phyloP scores from a whole-genome alignment of 2,329 filamentous ascomycete species.

The Trichoderma pleuroti region DNA sequence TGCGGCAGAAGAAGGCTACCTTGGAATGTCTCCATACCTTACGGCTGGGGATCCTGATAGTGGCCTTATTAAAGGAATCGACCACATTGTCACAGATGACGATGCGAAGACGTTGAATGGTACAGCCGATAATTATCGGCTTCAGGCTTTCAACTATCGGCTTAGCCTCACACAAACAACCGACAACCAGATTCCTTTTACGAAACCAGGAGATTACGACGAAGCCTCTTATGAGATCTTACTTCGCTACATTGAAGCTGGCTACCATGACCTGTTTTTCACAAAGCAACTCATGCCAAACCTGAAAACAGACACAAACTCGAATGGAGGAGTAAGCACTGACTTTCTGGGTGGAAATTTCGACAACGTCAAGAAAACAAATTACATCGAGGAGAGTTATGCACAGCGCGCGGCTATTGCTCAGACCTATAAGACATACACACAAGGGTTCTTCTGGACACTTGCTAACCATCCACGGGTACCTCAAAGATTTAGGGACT shows the following conservation, averaged over 20 bases:
- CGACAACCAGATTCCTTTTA: constrained; percentile 17
- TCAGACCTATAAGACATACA: constrained; percentile 21
- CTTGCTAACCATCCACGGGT: constrained; percentile 22
- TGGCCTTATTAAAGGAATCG: constrained; percentile 23
- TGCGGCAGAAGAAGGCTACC: neutral
- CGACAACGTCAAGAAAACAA: constrained; percentile 15
- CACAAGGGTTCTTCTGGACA: constrained; percentile 23
- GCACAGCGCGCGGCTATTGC: constrained; percentile 19
- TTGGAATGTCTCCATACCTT: constrained; percentile 24
- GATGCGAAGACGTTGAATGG: neutral
- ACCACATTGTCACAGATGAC: constrained; percentile 13
- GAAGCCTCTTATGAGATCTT: constrained; percentile 15
- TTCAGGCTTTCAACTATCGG: constrained; percentile 21
- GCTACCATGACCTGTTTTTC: constrained; percentile 10
- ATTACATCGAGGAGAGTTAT: constrained; percentile 15
- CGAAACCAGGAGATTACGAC: constrained; percentile 13
- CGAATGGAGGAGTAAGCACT: constrained; percentile 23
- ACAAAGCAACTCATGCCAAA: constrained; percentile 19
- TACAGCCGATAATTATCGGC: constrained; percentile 10
- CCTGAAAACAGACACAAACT: constrained; percentile 19
- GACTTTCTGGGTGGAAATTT: constrained; percentile 26
- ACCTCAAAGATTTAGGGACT: constrained; percentile 3
- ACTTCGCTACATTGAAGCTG: constrained; percentile 18
- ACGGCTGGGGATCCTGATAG: constrained; percentile 19
- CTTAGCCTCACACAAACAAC: constrained; percentile 9